phyloP scores from a whole-genome alignment of 2,329 filamentous ascomycete species.

The Penicillium crustosum region DNA sequence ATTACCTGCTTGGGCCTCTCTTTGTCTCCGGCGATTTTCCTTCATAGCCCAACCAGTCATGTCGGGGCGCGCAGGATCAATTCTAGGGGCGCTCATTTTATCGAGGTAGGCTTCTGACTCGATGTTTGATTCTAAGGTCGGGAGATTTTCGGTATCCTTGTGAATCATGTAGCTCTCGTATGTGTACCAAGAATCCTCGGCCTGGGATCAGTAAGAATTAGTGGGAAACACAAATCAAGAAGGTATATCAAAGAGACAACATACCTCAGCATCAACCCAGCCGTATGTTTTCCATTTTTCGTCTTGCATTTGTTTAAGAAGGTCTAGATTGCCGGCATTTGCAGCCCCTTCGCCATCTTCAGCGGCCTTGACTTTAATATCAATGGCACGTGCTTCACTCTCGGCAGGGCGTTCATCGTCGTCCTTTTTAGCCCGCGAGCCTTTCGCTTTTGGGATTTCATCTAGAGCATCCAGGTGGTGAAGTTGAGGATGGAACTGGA shows the following conservation, averaged over 20 bases:
- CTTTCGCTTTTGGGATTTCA: slow-evolving; percentile 56
- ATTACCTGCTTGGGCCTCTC: slow-evolving; percentile 18
- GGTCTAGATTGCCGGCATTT: slow-evolving; percentile 70
- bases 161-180: slow-evolving; percentile 72
- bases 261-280: slow-evolving; percentile 55
- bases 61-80: slow-evolving; percentile 45
- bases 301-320: slow-evolving; percentile 73
- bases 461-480: slow-evolving; percentile 85
- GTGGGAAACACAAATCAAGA: slow-evolving; percentile 8
- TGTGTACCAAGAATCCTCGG: slow-evolving; percentile 69
- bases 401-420: slow-evolving; percentile 48
- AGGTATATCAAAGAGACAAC: background rate
- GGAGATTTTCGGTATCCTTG: slow-evolving; percentile 44
- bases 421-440: slow-evolving; percentile 40
- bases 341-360: slow-evolving; percentile 64
- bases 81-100: slow-evolving; percentile 58
- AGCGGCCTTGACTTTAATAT: slow-evolving; percentile 80
- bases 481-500: slow-evolving; percentile 87
- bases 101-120: slow-evolving; percentile 62
- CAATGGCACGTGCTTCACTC: slow-evolving; percentile 70
- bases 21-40: slow-evolving; percentile 41
- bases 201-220: slow-evolving; percentile 32
- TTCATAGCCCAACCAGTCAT: slow-evolving; percentile 49
- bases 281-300: slow-evolving; percentile 78
- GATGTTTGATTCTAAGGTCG: slow-evolving; percentile 55